Evolutionary conservation across 1,284 basidiomycete species (phyloP), one percentile per base, ranked within the genome.

Genomic region (Apiotrichum mycotoxinovorans): DNA sequence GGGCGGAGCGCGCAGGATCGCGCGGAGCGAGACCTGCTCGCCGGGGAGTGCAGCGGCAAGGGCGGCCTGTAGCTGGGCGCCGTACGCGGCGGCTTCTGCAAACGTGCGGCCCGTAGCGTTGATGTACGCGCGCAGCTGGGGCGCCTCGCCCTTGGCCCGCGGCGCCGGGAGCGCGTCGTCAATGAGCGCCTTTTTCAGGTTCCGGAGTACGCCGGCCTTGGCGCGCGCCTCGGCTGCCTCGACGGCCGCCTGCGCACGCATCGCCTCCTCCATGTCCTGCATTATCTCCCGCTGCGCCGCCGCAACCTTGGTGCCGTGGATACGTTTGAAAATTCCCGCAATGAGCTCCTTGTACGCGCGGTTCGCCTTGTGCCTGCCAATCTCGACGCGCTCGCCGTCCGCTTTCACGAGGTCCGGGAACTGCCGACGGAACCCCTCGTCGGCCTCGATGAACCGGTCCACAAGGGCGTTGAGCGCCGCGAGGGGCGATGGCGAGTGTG

Each of bases 351-450:
- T 35, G 22, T 4, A 37, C 33, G 14, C 4, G 26, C 26, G 25
- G n/a, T 12, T 7, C 9, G 34, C 46, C 18, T 18, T 18, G 20
- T 17, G 9, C 4, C 46, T 33, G 46, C 46, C 46, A 5, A 25
- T 25, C 10, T 48, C 34, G 14, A 35, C 33, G 4, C 14, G 15
- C 20, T 34, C 34, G 27, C 30, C n/a, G 18, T 14, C 9, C 10
- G 26, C 5, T 7, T 4, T 5, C 11, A 48, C 3, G 23, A 14
- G 46, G 4, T 23, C 34, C 30, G 33, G 33, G 33, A 18, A 48
- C 46, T 48, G 33, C 4, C 46, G 46, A 9, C 33, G 46, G 22
- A 48, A 37, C 4, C 46, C 46, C 34, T 48, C 46, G 46, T 35
- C 46, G 9, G 33, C 46, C 20, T 48, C 46, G 33, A 34, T 14